A percentile compares a stretch with the other conserved stretches of the same genome.
These are phyloP conservation scores for Brassica juncea DNA, from an alignment of 345 rosid genomes.

Conservation along the genomic window DNA sequence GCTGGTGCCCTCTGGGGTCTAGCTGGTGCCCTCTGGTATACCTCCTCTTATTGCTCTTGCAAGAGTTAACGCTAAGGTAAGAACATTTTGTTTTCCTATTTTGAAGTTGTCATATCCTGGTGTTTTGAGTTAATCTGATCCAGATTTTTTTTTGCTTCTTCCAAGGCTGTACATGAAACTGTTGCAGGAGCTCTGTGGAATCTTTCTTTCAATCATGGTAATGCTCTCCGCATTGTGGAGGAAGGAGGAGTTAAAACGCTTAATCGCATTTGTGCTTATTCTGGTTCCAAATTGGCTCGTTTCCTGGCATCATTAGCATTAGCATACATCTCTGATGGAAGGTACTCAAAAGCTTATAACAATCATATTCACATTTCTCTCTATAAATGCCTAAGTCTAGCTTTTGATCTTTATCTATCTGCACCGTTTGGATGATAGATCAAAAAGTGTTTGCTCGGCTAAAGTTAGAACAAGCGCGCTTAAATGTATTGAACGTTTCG, in stretches of 20 bases:
- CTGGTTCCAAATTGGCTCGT: conserved; percentile 73
- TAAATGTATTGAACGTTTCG: conserved; percentile 58
- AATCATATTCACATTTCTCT: conserved; percentile 51
- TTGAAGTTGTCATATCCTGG: background rate
- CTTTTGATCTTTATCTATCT: background rate
- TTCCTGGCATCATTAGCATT: conserved; percentile 83
- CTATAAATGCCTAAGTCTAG: background rate
- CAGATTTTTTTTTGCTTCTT: background rate
- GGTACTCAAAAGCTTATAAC: conserved; percentile 39
- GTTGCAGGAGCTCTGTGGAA: conserved; percentile 92
- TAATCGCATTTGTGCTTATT: conserved; percentile 60
- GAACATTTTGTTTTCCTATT: background rate
- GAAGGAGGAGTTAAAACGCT: conserved; percentile 75
- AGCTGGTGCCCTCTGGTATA: conserved; percentile 43
- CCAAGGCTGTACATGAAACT: conserved; percentile 85
- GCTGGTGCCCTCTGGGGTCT: conserved; percentile 98
- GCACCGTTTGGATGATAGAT: conserved; percentile 51
- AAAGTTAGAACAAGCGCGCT: conserved; percentile 56
- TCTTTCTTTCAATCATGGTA: conserved; percentile 71
- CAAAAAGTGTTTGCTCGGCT: conserved; percentile 39
- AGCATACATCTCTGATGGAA: conserved; percentile 82
- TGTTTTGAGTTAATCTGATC: conserved; percentile 12
- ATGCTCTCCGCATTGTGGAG: conserved; percentile 71
- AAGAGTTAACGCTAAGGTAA: conserved; percentile 60
- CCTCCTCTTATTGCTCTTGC: conserved; percentile 69